Percentiles rank a stretch among this genome's conserved stretches.
Conservation (phyloP, 257 asterid species). For the Ocimum tenuiflorum region DNA sequence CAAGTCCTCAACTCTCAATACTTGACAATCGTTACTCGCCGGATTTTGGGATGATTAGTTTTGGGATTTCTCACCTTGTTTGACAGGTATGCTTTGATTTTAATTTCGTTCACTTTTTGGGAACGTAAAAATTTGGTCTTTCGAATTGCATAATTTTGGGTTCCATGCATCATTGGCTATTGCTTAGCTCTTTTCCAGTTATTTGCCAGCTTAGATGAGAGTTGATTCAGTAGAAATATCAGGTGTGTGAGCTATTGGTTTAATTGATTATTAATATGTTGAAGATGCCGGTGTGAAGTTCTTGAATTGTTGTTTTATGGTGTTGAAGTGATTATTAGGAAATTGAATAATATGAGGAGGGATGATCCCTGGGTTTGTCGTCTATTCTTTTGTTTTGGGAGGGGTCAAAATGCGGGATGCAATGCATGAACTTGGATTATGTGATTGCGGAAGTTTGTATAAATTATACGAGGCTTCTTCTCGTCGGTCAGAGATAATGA, state of each 20-base stretch:
- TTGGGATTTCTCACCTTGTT: constrained; percentile 16
- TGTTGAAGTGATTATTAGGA: background rate
- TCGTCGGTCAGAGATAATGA: background rate
- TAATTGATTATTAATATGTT: constrained; percentile 7
- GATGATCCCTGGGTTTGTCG: background rate
- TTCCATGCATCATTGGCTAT: constrained; percentile 10
- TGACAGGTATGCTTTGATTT: constrained; percentile 34
- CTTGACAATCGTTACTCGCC: constrained; percentile 28
- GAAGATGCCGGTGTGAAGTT: constrained; percentile 4
- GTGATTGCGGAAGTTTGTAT: background rate
- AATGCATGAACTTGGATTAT: background rate
- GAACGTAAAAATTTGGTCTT: background rate
- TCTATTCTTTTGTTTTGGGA: too few relatives aligned
- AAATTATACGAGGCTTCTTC: background rate
- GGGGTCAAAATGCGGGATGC: background rate
- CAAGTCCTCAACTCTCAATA: constrained; percentile 22
- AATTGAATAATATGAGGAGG: background rate
- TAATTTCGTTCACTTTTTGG: constrained; percentile 11
- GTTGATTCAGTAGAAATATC: background rate
- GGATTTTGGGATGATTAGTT: constrained; percentile 17
- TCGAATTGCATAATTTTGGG: background rate
- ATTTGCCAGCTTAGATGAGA: constrained; percentile 11
- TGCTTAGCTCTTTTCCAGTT: constrained; percentile 11
- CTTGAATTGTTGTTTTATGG: background rate
- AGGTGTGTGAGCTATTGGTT: constrained; percentile 10